These are phyloP conservation scores for Botrytis pseudocinerea DNA, from an alignment of 2,329 filamentous ascomycete species.

Conservation along the genomic window DNA sequence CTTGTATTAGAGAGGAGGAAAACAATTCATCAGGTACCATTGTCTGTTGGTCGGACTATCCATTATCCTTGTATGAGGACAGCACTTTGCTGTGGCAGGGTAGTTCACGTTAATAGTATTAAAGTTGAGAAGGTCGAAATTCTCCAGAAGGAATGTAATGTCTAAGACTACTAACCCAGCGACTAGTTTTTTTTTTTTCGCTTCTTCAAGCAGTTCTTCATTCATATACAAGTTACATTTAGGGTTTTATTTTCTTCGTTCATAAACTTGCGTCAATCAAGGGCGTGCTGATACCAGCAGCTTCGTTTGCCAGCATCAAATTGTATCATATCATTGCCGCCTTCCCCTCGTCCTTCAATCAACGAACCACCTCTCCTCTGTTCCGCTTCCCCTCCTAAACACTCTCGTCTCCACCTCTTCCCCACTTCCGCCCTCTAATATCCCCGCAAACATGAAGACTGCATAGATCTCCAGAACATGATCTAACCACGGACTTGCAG, in stretches of 20 bases:
- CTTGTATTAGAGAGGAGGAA: background rate
- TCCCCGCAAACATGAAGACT: conserved; percentile 75
- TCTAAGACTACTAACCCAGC: background rate
- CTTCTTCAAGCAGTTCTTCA: background rate
- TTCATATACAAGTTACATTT: background rate
- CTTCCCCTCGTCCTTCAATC: background rate
- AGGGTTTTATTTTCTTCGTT: background rate
- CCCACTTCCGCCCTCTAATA: conserved; percentile 43
- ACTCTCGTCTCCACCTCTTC: background rate
- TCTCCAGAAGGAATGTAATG: background rate
- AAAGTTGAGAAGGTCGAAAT: background rate
- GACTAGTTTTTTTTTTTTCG: background rate
- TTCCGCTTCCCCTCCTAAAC: background rate
- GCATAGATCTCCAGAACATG: conserved; percentile 77
- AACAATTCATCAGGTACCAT: background rate
- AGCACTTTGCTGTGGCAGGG: background rate
- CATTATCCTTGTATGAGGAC: background rate
- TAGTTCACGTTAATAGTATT: background rate
- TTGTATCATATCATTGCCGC: background rate
- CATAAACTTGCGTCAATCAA: background rate
- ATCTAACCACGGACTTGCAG: conserved; percentile 55
- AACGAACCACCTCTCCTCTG: background rate
- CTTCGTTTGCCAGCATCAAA: background rate
- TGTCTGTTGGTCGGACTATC: background rate
- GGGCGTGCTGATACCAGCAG: background rate